Base-by-base conservation (phyloP, 129 eudicot species). In the Artemisia annua region DNA sequence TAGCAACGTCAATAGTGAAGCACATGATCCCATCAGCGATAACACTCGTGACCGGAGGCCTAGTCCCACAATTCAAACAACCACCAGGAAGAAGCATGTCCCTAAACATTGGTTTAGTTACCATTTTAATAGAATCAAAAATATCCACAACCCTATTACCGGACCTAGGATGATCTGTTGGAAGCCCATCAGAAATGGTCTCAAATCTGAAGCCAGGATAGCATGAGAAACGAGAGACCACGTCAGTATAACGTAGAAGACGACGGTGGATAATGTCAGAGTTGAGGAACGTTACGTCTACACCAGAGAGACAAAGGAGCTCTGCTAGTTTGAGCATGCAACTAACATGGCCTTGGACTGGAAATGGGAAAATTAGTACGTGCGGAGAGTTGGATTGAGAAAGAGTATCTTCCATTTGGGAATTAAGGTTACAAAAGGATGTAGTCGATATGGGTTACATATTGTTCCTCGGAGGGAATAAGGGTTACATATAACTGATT, bases 301-400 rank as follows among this genome's bases (percentile, higher is more conserved):
- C 56, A 50, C 66, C 71, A n/a, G 84, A 63, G 67, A 82, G 81
- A 62, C 86, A 85, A 49, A 87, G 82, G 44, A 87, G 85, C 74
- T 87, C 85, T 14, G 89, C 89, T 0, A 87, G 85, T 44, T 84
- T 80, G 50, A 87, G 87, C 87, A 84, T 87, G 57, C 82, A 73
- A 70, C 84, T 87, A 5, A 82, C 79, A 20, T 77, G 85, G 75
- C 93, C 83, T 52, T 84, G 87, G 11, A 74, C 65, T 1, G 88
- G 92, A 11, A 87, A 73, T 0, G 93, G 93, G 70, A 87, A 79
- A 53, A 83, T 75, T 63, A 86, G 82, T 28, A 86, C 85, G 26
- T 86, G 87, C 1, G 85, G 84, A 19, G 82, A 77, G 46, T 50
- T 17, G 39, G 69, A 11, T 28, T 52, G 80, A 3, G 75, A 68